Percentiles rank a stretch among this genome's conserved stretches.
Conservation (phyloP, 495 filamentous ascomycete genomes). For the Xylaria grammica region DNA sequence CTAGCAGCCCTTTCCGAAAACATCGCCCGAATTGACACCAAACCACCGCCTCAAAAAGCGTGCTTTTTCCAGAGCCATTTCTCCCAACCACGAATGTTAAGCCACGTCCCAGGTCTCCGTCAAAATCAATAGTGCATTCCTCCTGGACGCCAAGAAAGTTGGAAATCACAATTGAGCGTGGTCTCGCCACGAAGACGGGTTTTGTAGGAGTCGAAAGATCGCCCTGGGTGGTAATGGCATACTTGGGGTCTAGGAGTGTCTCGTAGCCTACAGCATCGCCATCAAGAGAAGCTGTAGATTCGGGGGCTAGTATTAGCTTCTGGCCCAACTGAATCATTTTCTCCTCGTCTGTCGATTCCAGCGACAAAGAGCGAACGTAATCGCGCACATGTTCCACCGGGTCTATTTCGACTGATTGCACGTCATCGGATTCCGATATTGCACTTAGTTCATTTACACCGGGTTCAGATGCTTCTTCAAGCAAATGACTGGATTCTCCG, state of each 20-base stretch:
- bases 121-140: slow-evolving; percentile 37
- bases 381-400: slow-evolving; percentile 13
- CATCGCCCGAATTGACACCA: slow-evolving; percentile 44
- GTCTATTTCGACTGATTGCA: slow-evolving; percentile 9
- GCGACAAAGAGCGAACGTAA: slow-evolving; percentile 4
- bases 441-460: not conserved
- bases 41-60: slow-evolving; percentile 40
- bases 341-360: slow-evolving; percentile 8
- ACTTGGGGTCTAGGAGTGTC: slow-evolving; percentile 2
- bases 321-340: slow-evolving; percentile 29
- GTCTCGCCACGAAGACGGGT: slow-evolving; percentile 35
- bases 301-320: slow-evolving; percentile 25
- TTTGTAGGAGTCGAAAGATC: slow-evolving; percentile 16
- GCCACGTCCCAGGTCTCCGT: slow-evolving; percentile 31
- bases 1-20: slow-evolving; percentile 33
- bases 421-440: not conserved
- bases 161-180: slow-evolving; percentile 36
- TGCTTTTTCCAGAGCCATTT: slow-evolving; percentile 40
- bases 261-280: slow-evolving; percentile 20
- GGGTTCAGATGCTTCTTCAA: not conserved
- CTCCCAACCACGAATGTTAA: slow-evolving; percentile 34
- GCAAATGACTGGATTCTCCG: not conserved
- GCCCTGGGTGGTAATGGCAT: slow-evolving; percentile 15
- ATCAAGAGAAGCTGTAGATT: slow-evolving; percentile 20
- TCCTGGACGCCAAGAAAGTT: slow-evolving; percentile 43